Conservation (phyloP, 2,329 filamentous ascomycete genomes). For the Fusarium domesticum region DNA sequence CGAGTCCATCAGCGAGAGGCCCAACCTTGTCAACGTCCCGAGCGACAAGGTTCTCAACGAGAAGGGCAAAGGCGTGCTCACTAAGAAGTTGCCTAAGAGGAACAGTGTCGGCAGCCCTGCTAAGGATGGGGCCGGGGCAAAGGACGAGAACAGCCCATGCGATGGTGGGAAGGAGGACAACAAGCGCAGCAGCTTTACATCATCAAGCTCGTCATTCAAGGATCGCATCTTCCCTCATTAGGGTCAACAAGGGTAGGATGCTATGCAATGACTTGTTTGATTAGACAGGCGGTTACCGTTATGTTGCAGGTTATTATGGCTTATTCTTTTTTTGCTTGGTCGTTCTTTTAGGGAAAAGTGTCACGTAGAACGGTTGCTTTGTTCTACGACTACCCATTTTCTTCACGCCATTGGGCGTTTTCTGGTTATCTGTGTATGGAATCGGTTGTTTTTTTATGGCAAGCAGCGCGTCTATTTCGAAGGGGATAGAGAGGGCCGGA, state of each 20-base stretch:
- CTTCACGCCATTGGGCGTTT: neutral
- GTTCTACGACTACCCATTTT: neutral
- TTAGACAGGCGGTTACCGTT: too few species aligned
- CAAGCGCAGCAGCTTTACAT: conserved; percentile 25
- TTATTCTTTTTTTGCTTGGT: too few species aligned
- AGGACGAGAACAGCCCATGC: conserved; percentile 23
- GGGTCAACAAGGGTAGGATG: neutral
- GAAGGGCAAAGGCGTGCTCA: conserved; percentile 34
- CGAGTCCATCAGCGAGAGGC: conserved; percentile 34
- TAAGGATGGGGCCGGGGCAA: conserved; percentile 25
- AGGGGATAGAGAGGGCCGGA: neutral
- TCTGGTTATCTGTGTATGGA: neutral
- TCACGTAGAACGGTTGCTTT: neutral
- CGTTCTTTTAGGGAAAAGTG: too few species aligned
- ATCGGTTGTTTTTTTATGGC: neutral
- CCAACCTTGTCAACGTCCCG: conserved; percentile 7
- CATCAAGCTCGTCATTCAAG: conserved; percentile 26
- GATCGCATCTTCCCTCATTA: conserved; percentile 26
- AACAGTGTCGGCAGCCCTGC: conserved; percentile 26
- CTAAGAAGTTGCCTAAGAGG: conserved; percentile 37
- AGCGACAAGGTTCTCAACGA: conserved; percentile 17
- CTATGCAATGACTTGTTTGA: neutral
- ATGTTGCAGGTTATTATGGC: too few species aligned
- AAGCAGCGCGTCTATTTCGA: neutral
- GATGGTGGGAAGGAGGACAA: conserved; percentile 20